Base-by-base conservation (phyloP, 108 stramenopile genomes). In the Skeletonema potamos region DNA sequence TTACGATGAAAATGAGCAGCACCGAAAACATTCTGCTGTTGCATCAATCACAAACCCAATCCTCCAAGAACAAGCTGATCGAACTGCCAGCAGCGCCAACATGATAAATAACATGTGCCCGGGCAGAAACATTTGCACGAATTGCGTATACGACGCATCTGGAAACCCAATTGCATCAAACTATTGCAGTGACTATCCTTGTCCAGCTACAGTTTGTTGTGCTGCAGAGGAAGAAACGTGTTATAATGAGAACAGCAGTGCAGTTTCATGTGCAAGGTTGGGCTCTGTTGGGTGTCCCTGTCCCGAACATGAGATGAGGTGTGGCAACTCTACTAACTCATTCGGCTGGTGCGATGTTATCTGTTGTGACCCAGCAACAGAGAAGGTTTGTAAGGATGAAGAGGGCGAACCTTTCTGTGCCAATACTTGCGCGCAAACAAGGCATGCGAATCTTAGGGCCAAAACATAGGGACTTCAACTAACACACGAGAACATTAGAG, bases 191-290 rank as follows among this genome's bases (percentile, higher is more conserved):
- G 1, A 22, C 5, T 20, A 24, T 22, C 18, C 48, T 9, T 51
- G 48, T 51, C 48, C 48, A 51, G 20, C 66, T 68, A 46, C 29
- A 17, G 54, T 68, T 33, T 68, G 66, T 12, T 68, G 66, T 20
- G 34, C 24, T 68, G 32, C n/a, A 3, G 17, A 70, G 4, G 68
- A 70, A 44, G 58, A 60, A 7, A 70, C 68, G 13, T 70, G 68
- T 44, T 70, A 70, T 32, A 30, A 70, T 58, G 58, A 41, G 44
- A 30, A 59, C 24, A 32, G 28, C 29, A 27, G 22, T 4, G 58
- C 68, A 6, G 0, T 44, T 18, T 70, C 33, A 18, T 70, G 68
- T 60, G 58, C 68, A 46, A 46, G 32, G 27, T 20, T 68, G 18
- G 55, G 55, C 11, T 28, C 30, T 8, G 54, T 48, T 10, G 66